Evolutionary conservation across 2,329 filamentous ascomycete genomes (phyloP), one percentile per base, ranked within the genome.

Genomic region (Fusarium xyrophilum): DNA sequence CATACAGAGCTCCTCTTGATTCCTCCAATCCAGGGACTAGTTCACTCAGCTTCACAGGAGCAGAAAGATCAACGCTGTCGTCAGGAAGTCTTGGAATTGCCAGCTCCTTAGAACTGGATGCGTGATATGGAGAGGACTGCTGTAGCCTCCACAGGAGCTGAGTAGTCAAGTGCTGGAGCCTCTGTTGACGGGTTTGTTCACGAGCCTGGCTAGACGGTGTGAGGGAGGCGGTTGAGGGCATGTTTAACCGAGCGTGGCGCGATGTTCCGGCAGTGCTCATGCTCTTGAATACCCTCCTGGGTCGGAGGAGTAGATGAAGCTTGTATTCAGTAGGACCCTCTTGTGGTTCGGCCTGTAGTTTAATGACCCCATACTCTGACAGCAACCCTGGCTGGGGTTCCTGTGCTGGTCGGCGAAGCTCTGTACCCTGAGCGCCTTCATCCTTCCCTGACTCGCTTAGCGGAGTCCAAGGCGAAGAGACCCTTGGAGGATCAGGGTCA

Each of bases 301-400:
- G 89, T 36, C 93, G 89, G 53, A 97, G 82, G 10, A 98, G 85
- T 9, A 99, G 83, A 79, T 98, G 96, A 43, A 99, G 82, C 79
- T 99, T 99, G 81, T 99, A 99, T 80, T 99, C 96, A 1, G 93
- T 96, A 21, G 96, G 93, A 0, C 96, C 96, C 67, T 96, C 91
- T 76, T 98, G 94, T 9, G 95, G 95, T 78, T 99, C 96, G 15
- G 95, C 90, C 67, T 94, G 90, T 19, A 99, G 82, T 74, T 90
- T 93, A 44, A 89, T 91, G 46, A 96, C 87, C 3, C 85, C 87
- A 76, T 88, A 89, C 57, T 90, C 86, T 7, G 84, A 84, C 15
- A 87, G 79, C 11, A 84, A 72, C n/a, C 80, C 82, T 9, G 81
- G 75, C 43, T 72, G 65, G 21, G 58, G 55, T 32, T 61, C 53